phyloP scores from a whole-genome alignment of 805 yeast species.

The Saccharomycopsis sp. region DNA sequence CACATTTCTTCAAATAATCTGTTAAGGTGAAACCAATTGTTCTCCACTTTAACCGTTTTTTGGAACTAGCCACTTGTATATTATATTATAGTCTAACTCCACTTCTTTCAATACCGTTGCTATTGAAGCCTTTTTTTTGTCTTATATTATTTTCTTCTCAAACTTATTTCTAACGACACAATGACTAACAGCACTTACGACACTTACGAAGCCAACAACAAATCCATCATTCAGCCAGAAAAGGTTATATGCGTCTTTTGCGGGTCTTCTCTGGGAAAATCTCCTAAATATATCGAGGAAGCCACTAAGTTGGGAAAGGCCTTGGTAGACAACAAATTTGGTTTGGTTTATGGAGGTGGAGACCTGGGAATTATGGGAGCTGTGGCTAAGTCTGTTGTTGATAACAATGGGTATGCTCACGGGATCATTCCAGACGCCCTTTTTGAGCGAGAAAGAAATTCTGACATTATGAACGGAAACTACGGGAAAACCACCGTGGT shows the following conservation, averaged over 20 bases:
- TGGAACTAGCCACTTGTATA: background rate
- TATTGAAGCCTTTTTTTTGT: too few relatives aligned
- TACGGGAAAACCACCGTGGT: constrained; percentile 81
- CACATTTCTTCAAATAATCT: background rate
- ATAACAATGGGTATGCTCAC: constrained; percentile 60
- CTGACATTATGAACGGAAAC: constrained; percentile 30
- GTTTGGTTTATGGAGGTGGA: constrained; percentile 86
- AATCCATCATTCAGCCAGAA: constrained; percentile 8
- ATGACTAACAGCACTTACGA: background rate
- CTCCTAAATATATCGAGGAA: constrained; percentile 39
- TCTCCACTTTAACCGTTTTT: background rate
- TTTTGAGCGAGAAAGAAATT: constrained; percentile 62
- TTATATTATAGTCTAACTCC: background rate
- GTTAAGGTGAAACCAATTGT: too few relatives aligned
- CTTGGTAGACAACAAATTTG: constrained; percentile 57
- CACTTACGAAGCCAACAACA: background rate
- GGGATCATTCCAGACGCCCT: constrained; percentile 85
- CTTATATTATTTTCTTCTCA: background rate
- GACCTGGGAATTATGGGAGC: constrained; percentile 63
- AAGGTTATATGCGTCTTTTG: constrained; percentile 75
- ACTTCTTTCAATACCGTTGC: background rate
- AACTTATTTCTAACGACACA: background rate
- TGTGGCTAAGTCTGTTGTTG: constrained; percentile 57
- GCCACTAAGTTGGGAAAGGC: constrained; percentile 57
- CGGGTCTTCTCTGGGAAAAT: constrained; percentile 71